These are phyloP conservation scores for Apiotrichum laibachii DNA, from an alignment of 1,284 basidiomycete genomes.

Conservation along the genomic window DNA sequence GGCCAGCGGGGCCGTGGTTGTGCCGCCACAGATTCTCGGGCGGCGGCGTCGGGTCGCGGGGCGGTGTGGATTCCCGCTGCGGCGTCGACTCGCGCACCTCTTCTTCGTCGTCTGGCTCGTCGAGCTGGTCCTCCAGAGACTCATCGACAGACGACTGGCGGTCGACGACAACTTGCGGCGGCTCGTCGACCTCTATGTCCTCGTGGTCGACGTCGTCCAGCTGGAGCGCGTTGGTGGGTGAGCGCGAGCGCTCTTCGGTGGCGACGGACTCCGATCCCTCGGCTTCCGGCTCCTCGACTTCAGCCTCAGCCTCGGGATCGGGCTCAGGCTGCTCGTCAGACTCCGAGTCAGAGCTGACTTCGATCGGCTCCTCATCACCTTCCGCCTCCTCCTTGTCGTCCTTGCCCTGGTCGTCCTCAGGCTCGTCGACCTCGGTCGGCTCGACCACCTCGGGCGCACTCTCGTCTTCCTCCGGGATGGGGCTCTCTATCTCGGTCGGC, in stretches of 20 bases:
- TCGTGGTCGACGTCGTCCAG: neutral
- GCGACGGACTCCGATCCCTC: neutral
- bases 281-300: neutral
- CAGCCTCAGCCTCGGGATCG: constrained; percentile 11
- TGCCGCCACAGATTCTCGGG: constrained; percentile 7
- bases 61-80: neutral
- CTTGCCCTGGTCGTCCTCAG: neutral
- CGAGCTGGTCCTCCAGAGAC: constrained; percentile 4
- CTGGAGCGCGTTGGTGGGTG: too few relatives aligned
- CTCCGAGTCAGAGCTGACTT: constrained; percentile 8
- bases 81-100: constrained; percentile 6
- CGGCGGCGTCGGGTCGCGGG: constrained; percentile 3
- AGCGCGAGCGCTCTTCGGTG: too few relatives aligned
- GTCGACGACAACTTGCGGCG: constrained; percentile 10
- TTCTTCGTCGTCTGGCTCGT: neutral
- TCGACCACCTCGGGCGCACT: neutral
- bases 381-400: neutral
- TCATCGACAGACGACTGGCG: neutral
- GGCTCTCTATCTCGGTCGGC: neutral
- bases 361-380: constrained; percentile 6
- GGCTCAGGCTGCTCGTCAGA: constrained; percentile 19
- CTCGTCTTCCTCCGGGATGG: neutral
- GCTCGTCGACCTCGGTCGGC: neutral
- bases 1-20: neutral
- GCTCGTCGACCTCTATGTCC: neutral